Evolutionary conservation across 306 rosid genomes (phyloP).

Genomic region (Gleditsia sinensis): DNA sequence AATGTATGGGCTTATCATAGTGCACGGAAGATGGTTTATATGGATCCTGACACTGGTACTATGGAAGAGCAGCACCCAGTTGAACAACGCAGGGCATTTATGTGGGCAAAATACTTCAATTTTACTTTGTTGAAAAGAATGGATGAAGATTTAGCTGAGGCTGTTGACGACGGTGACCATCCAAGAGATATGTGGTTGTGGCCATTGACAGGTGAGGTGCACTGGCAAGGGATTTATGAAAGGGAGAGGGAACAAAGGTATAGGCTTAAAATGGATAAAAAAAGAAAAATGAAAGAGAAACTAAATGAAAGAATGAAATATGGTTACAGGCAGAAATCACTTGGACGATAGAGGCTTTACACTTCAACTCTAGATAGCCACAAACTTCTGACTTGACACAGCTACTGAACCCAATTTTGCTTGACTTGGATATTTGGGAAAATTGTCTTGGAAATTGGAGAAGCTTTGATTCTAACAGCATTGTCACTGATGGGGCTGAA

Average conservation of each 20-base stretch:
- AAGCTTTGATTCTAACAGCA: slow-evolving; percentile 43
- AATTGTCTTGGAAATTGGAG: slow-evolving; percentile 37
- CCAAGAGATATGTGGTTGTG: slow-evolving; percentile 78
- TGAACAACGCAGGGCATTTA: slow-evolving; percentile 68
- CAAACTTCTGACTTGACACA: slow-evolving; percentile 8
- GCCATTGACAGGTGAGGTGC: slow-evolving; percentile 93
- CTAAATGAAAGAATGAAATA: slow-evolving; percentile 66
- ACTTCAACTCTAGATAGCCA: background rate
- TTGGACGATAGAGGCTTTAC: slow-evolving; percentile 63
- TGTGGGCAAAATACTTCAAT: slow-evolving; percentile 87
- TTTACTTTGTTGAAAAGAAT: slow-evolving; percentile 72
- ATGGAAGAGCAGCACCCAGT: slow-evolving; percentile 84
- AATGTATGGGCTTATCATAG: slow-evolving; percentile 98
- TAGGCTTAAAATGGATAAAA: slow-evolving; percentile 94
- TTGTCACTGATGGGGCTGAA: no score
- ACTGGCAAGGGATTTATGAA: slow-evolving; percentile 94
- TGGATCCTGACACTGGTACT: slow-evolving; percentile 73
- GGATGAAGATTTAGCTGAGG: slow-evolving; percentile 97
- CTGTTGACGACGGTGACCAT: slow-evolving; percentile 84
- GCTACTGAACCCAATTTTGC: slow-evolving; percentile 35
- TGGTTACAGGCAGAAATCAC: slow-evolving; percentile 89
- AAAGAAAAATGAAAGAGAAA: slow-evolving; percentile 80
- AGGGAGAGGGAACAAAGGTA: slow-evolving; percentile 94
- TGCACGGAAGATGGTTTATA: slow-evolving; percentile 81
- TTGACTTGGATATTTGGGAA: slow-evolving; percentile 30